These are phyloP conservation scores for Phlebopus sp. DNA, from an alignment of 1,284 basidiomycete species.

Conservation along the genomic window DNA sequence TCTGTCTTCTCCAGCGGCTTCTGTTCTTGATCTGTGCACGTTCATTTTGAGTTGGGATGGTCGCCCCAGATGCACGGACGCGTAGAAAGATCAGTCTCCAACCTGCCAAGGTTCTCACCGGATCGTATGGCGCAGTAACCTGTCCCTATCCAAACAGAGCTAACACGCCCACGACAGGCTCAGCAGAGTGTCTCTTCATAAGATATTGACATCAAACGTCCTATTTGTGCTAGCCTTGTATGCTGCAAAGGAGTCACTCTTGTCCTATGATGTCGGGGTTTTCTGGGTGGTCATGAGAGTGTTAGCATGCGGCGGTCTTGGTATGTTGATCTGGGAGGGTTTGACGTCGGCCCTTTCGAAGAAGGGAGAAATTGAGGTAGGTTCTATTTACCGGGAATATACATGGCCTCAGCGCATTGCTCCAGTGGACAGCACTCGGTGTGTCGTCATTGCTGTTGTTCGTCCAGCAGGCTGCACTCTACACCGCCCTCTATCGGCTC, in stretches of 20 bases:
- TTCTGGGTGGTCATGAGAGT: constrained; percentile 73
- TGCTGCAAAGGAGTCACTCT: constrained; percentile 60
- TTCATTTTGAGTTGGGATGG: constrained; percentile 44
- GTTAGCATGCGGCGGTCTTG: constrained; percentile 61
- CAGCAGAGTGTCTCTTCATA: constrained; percentile 49
- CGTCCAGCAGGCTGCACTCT: constrained; percentile 59
- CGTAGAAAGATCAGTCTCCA: constrained; percentile 64
- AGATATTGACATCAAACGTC: constrained; percentile 55
- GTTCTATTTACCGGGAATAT: constrained; percentile 14
- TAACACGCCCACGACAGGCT: constrained; percentile 35
- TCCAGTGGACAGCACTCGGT: constrained; percentile 68
- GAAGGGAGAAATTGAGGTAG: constrained; percentile 57
- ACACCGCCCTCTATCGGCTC: constrained; percentile 63
- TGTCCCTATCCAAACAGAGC: neutral
- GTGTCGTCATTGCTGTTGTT: constrained; percentile 65
- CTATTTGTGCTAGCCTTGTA: constrained; percentile 61
- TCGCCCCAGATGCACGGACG: constrained; percentile 64
- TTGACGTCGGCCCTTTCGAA: constrained; percentile 50
- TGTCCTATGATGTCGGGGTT: constrained; percentile 62
- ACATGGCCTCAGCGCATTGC: constrained; percentile 9
- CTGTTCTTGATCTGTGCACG: constrained; percentile 2
- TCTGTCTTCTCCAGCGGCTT: neutral
- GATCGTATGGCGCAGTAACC: constrained; percentile 45
- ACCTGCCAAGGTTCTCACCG: constrained; percentile 48
- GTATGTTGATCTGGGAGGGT: constrained; percentile 56